Percentiles rank a stretch among this genome's conserved stretches.
phyloP scores from a whole-genome alignment of 2,329 filamentous ascomycete genomes.

The Fusarium oligoseptatum region DNA sequence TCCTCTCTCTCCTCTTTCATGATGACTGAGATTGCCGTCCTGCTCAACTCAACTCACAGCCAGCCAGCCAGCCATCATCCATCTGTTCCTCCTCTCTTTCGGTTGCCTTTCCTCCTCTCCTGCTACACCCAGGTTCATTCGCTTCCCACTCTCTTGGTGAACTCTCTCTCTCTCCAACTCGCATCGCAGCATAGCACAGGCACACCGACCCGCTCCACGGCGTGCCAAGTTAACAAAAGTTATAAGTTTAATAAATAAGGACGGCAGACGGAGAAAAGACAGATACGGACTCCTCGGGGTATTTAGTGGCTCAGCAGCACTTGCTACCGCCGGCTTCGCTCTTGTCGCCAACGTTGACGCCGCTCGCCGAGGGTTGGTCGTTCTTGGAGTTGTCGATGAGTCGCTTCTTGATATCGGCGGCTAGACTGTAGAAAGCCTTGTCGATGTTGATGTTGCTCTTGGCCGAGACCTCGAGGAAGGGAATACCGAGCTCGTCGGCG shows the following conservation, averaged over 20 bases:
- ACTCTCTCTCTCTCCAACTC: constrained; percentile 39
- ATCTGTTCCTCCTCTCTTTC: constrained; percentile 26
- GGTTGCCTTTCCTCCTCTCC: constrained; percentile 20
- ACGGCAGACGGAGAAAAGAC: constrained; percentile 41
- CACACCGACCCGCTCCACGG: constrained; percentile 31
- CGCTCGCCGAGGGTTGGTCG: constrained; percentile 70
- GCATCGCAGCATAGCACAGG: constrained; percentile 17
- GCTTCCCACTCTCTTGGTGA: constrained; percentile 25
- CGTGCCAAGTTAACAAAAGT: constrained; percentile 43
- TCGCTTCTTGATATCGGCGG: constrained; percentile 97
- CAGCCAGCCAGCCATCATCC: constrained; percentile 15
- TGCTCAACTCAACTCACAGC: constrained; percentile 26
- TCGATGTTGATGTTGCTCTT: constrained; percentile 99
- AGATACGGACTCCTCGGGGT: constrained; percentile 33
- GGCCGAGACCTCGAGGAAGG: constrained; percentile 97
- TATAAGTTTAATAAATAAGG: constrained; percentile 43
- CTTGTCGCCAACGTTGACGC: constrained; percentile 78
- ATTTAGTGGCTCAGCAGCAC: constrained; percentile 74
- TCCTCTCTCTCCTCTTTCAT: constrained; percentile 30
- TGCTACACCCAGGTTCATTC: constrained; percentile 11
- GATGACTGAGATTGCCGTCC: constrained; percentile 37
- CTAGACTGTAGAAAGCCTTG: constrained; percentile 96
- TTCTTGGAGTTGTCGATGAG: constrained; percentile 92
- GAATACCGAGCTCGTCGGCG: constrained; percentile 95
- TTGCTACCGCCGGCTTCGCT: constrained; percentile 72